Base-by-base conservation (phyloP, 768 basidiomycete genomes). In the Pulveroboletus sp. region DNA sequence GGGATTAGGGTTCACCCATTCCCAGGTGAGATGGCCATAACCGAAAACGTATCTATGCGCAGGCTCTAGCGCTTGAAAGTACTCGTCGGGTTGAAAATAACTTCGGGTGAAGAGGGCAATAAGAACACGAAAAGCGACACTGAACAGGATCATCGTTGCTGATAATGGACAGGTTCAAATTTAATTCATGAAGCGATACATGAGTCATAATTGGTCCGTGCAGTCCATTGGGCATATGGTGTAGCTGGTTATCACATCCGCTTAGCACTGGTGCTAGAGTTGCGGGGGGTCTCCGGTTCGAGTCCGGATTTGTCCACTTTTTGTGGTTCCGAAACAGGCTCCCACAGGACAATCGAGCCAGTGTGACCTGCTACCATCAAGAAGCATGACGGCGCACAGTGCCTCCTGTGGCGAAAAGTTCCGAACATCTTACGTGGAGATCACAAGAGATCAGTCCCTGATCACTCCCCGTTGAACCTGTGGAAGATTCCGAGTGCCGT, bases 61-160 rank as follows among this genome's bases (percentile, higher is more conserved):
- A 40, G 90, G 87, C 64, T 99, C 96, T 39, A 98, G 77, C 6
- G 93, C 80, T 64, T 99, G 96, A 60, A 87, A 97, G 68, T 89
- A 95, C 69, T 98, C 96, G 68, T 99, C 96, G 8, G 96, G 93
- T 66, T 97, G 94, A 66, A 98, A 98, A 71, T 87, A 89, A 5
- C 93, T 91, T 47, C 78, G 76, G 0, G 91, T 93, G 36, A 72
- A 69, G 30, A 94, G 63, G 0, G 90, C 85, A 39, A 89, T 71
- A 8, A 71, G 50, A 44, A 88, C 65, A 40, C 89, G 82, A 55
- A 82, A 60, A 18, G 59, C 47, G 28, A 84, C 49, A n/a, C 79
- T 73, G 45, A 76, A 52, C 32, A 62, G 15, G 37, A 66, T 56
- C 53, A 50, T 49, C 35, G 33, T 39, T 7, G 15, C 4, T 4